Conservation (phyloP, 345 rosid species). For the Salix brachista region DNA sequence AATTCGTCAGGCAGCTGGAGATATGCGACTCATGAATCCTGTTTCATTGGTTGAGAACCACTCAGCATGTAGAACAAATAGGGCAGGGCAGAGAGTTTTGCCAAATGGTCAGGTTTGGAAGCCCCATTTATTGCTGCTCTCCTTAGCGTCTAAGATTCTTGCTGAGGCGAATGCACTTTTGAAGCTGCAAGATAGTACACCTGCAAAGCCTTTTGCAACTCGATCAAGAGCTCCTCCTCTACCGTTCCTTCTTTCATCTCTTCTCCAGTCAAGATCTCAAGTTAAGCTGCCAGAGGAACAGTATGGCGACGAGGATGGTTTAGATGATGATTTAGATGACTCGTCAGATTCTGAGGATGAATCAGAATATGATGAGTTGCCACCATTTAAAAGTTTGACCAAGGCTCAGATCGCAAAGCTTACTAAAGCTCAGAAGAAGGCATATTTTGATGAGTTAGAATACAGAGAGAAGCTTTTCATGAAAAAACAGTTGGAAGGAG, state of each 20-base stretch:
- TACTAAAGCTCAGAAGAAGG: conserved; percentile 72
- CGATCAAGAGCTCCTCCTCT: conserved; percentile 78
- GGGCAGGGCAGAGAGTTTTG: conserved; percentile 96
- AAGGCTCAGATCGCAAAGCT: conserved; percentile 70
- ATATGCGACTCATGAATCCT: conserved; percentile 98
- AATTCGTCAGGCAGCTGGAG: conserved; percentile 98
- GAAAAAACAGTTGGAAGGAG: conserved; percentile 88
- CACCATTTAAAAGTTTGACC: conserved; percentile 76
- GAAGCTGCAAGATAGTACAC: conserved; percentile 82
- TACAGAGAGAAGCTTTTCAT: conserved; percentile 81
- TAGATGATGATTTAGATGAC: conserved; percentile 73
- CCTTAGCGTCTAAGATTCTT: conserved; percentile 96
- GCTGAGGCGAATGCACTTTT: conserved; percentile 88
- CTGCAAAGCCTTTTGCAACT: conserved; percentile 70
- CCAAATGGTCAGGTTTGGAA: conserved; percentile 99
- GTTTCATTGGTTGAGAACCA: conserved; percentile 97
- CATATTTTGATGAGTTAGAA: conserved; percentile 82
- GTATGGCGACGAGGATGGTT: conserved; percentile 67
- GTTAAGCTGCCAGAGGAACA: conserved; percentile 91
- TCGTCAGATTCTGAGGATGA: conserved; percentile 85
- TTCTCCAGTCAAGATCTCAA: conserved; percentile 88
- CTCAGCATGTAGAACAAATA: conserved; percentile 93
- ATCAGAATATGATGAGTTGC: conserved; percentile 74
- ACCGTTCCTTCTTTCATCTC: conserved; percentile 84
- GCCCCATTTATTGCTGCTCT: conserved; percentile 89